Evolutionary conservation across 2,329 filamentous ascomycete genomes (phyloP).

Genomic region (Aspergillus texensis): DNA sequence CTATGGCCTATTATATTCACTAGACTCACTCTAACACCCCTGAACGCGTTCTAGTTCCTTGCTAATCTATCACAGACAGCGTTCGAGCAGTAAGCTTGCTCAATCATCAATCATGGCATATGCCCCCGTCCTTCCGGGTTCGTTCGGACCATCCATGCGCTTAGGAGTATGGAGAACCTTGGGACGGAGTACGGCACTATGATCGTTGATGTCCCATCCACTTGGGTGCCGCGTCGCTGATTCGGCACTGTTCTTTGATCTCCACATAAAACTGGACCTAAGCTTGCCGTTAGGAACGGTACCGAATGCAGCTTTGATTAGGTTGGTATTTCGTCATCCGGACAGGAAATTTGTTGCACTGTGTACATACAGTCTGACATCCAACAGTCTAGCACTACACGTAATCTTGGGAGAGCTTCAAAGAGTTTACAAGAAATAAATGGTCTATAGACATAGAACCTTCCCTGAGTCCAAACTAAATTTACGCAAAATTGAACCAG

Average conservation of each 20-base stretch:
- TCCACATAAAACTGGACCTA: neutral
- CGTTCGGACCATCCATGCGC: neutral
- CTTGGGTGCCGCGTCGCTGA: neutral
- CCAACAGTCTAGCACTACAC: neutral
- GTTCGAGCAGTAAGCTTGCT: neutral
- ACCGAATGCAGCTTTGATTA: neutral
- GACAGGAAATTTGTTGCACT: neutral
- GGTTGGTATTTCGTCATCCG: neutral
- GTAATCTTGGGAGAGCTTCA: neutral
- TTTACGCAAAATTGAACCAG: neutral
- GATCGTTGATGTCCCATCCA: neutral
- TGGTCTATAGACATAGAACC: neutral
- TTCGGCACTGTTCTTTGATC: neutral
- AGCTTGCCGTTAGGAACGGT: neutral
- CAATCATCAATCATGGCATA: neutral
- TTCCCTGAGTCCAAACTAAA: neutral
- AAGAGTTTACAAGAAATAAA: neutral
- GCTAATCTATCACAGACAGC: neutral
- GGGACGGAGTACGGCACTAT: neutral
- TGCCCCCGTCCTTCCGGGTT: neutral
- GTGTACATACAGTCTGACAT: neutral
- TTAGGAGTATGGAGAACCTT: neutral
- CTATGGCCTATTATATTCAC: neutral
- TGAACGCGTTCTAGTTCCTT: constrained; percentile 3
- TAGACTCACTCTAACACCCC: neutral